Evolutionary conservation across 2,329 filamentous ascomycete genomes (phyloP), one percentile per base, ranked within the genome.

Genomic region (Macrophomina tecta): DNA sequence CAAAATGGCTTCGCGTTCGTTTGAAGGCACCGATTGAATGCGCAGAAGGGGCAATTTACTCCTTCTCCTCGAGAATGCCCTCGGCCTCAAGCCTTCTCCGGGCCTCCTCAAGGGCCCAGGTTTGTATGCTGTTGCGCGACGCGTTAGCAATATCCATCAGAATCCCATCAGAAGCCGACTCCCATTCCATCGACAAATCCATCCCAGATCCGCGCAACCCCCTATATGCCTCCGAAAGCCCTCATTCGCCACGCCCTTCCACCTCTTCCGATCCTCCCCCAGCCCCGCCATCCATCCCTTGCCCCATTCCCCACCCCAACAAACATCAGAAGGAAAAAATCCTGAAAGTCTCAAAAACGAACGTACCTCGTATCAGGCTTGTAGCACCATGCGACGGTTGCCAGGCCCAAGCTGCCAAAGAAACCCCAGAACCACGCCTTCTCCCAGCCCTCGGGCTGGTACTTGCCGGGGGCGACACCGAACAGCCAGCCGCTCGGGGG

Each of bases 281-380:
- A 9, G 16, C 61, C 63, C 32, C 49, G 30, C 42, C 45, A 23
- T 28, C 32, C n/a, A 65, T 18, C 48, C 23, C 23, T 36, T 14
- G 14, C 18, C 28, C 52, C 28, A 48, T 40, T 34, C 23, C 23
- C 23, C 23, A 23, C 23, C 23, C 12, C 42, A 23, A 55, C 14
- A n/a, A 53, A 23, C 23, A 23, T 23, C 23, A 23, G 23, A 23
- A 23, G 23, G 23, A 23, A 23, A 23, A 23, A 23, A 23, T 23
- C 23, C 23, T 23, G 23, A 23, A 23, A 23, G 23, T 28, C 58
- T 34, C 12, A 56, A 45, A 42, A 60, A 51, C 42, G 34, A 63
- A 93, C 94, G 84, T 86, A 99, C 95, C 93, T 97, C 70, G 94
- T 98, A 86, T 99, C 95, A 64, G 95, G 95, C 89, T 98, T 98